Base-by-base conservation (phyloP, 306 rosid genomes). In the cucumber (Cucumis sativus) region DNA sequence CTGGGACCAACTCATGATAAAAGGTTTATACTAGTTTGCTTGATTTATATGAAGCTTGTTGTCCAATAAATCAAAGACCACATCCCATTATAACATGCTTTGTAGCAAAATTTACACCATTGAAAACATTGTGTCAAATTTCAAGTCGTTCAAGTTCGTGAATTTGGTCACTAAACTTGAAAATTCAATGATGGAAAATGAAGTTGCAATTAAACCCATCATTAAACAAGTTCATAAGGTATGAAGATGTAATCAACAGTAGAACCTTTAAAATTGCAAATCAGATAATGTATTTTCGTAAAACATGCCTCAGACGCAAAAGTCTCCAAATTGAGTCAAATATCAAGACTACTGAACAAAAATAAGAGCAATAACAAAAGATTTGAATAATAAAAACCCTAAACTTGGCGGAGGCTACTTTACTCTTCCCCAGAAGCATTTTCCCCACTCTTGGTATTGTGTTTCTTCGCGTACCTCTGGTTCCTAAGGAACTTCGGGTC, bases 391-490 rank as follows among this genome's bases (percentile, higher is more conserved):
- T 7, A 55, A 55, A 55, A 17, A 17, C 59, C 21, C 59, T 54
- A 78, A 18, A 55, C 10, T 55, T 55, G 23, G 21, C 58, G 21
- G 2, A 0, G 5, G 4, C 59, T 55, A 55, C 1, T 79, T 86
- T 84, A 95, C 85, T 95, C 96, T 87, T 92, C 92, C 23, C 81
- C 98, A 0, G 87, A 23, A n/a, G 78, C 87, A 0, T 82, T 8
- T 60, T 92, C 97, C 10, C 70, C 88, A 73, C 47, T 83, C 80
- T 88, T 87, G 80, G 86, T 92, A 89, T 95, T 90, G 76, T 95
- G 99, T 86, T 95, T 95, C 97, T 97, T 95, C 0, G 99, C 99
- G 40, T 95, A 95, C 97, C 99, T 92, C 85, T 92, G 99, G 88
- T 95, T 95, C 92, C 99, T 91, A 88, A 95, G 82, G 33, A 95